Evolutionary conservation across 202 grass and related monocot genomes (phyloP).

Genomic region (Saccharum hybrid): DNA sequence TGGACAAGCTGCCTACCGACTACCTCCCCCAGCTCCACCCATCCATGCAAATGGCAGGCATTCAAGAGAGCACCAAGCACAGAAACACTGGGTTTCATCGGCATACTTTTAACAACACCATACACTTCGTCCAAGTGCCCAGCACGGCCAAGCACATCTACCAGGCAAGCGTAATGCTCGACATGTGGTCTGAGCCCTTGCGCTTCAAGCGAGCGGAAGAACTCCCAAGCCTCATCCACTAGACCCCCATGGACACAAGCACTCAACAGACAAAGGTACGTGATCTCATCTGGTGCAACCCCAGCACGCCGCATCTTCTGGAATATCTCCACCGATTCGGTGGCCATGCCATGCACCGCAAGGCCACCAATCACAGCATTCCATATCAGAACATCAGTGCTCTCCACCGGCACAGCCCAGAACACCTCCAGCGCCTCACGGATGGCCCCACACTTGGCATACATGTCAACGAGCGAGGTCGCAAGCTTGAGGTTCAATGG

Average conservation of each 20-base stretch:
- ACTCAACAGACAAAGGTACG: constrained; percentile 58
- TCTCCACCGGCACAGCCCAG: constrained; percentile 40
- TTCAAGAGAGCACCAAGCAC: constrained; percentile 66
- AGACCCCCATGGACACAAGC: constrained; percentile 63
- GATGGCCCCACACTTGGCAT: constrained; percentile 29
- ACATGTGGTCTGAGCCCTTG: constrained; percentile 58
- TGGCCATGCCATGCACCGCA: constrained; percentile 56
- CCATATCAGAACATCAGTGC: constrained; percentile 65
- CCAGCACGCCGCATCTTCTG: constrained; percentile 51
- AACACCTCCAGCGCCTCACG: constrained; percentile 58
- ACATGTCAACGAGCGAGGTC: constrained; percentile 65
- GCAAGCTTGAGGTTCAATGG: constrained; percentile 46
- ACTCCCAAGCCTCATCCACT: constrained; percentile 52
- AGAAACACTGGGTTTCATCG: constrained; percentile 48
- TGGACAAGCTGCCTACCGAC: constrained; percentile 56
- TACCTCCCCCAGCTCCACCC: constrained; percentile 58
- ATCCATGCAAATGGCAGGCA: constrained; percentile 55
- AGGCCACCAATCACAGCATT: constrained; percentile 59
- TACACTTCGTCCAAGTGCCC: constrained; percentile 65
- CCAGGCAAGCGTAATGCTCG: constrained; percentile 71
- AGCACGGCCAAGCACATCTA: constrained; percentile 73
- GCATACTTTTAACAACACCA: constrained; percentile 58
- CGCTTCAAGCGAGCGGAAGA: constrained; percentile 55
- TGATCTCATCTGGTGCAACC: constrained; percentile 61
- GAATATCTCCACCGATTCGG: constrained; percentile 55